Evolutionary conservation across 257 asterid genomes (phyloP).

Genomic region (Nicotiana obtusifolia): DNA sequence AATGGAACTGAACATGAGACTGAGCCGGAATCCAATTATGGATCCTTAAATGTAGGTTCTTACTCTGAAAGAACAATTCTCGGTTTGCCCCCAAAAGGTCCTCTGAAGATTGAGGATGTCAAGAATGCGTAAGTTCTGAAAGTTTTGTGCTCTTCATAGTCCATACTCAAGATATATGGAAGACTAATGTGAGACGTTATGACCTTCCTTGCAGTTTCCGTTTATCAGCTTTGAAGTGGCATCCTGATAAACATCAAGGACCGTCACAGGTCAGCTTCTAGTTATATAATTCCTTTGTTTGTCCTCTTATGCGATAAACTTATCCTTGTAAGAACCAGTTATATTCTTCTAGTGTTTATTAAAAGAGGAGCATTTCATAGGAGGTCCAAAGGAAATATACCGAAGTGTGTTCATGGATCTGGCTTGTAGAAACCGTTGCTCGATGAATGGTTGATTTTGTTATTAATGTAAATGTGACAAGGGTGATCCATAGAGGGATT

Average conservation of each 20-base stretch:
- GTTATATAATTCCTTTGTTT: neutral
- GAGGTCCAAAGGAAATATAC: neutral
- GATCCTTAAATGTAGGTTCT: slow-evolving; percentile 27
- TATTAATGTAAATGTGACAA: neutral
- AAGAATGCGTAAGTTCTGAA: slow-evolving; percentile 76
- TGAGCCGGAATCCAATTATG: slow-evolving; percentile 26
- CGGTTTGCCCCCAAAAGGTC: slow-evolving; percentile 68
- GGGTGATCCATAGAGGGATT: neutral
- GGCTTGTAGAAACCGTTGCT: neutral
- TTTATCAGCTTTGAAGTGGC: slow-evolving; percentile 82
- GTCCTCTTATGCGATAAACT: neutral
- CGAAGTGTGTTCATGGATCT: neutral
- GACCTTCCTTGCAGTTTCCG: slow-evolving; percentile 57
- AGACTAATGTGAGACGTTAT: neutral
- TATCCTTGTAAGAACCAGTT: neutral
- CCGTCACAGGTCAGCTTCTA: slow-evolving; percentile 54
- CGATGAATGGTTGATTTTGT: neutral
- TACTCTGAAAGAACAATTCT: slow-evolving; percentile 59
- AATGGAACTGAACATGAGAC: slow-evolving; percentile 31
- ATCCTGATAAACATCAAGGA: slow-evolving; percentile 88
- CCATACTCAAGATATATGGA: neutral
- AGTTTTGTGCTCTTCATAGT: neutral
- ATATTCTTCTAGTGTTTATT: neutral
- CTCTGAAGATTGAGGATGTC: slow-evolving; percentile 66
- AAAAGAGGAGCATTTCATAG: neutral